phyloP scores from a whole-genome alignment of 495 filamentous ascomycete genomes.

The Parmelia sp. region DNA sequence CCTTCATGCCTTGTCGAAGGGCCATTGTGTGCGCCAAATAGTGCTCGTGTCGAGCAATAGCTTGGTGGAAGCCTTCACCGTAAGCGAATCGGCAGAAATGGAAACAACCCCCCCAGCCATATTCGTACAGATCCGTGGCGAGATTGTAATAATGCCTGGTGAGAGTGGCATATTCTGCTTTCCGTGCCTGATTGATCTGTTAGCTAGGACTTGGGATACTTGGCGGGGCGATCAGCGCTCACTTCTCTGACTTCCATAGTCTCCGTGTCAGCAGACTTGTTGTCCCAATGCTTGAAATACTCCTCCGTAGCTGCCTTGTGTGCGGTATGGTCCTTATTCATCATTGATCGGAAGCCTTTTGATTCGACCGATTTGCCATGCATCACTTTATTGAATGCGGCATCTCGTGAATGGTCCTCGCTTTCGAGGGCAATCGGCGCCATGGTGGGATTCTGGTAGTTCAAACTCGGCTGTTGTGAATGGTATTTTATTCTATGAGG shows the following conservation, averaged over 20 bases:
- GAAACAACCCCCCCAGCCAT: conserved; percentile 92
- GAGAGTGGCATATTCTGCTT: conserved; percentile 86
- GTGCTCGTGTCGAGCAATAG: conserved; percentile 96
- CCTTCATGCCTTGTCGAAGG: conserved; percentile 77
- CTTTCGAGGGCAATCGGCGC: conserved; percentile 67
- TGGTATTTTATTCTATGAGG: too few relatives aligned
- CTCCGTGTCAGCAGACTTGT: conserved; percentile 73
- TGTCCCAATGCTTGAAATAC: conserved; percentile 99
- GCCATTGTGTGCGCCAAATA: conserved; percentile 90
- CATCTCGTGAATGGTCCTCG: conserved; percentile 85
- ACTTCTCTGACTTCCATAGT: conserved; percentile 76
- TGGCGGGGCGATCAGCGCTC: conserved; percentile 22
- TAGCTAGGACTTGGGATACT: neutral
- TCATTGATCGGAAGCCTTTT: conserved; percentile 69
- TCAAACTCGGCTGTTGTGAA: too few relatives aligned
- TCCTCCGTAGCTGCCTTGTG: conserved; percentile 90
- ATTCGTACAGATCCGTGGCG: conserved; percentile 94
- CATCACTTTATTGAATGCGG: conserved; percentile 83
- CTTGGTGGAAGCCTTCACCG: conserved; percentile 84
- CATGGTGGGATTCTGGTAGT: conserved; percentile 42
- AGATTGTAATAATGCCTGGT: conserved; percentile 99
- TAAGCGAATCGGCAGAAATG: conserved; percentile 96
- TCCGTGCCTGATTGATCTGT: conserved; percentile 53
- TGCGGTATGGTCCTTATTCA: conserved; percentile 72
- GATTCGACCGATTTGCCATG: conserved; percentile 77